Percentiles rank a stretch among this genome's conserved stretches.
Evolutionary conservation across 148 eudicot genomes (phyloP).

Genomic region (Vaccinium vitisidaea): DNA sequence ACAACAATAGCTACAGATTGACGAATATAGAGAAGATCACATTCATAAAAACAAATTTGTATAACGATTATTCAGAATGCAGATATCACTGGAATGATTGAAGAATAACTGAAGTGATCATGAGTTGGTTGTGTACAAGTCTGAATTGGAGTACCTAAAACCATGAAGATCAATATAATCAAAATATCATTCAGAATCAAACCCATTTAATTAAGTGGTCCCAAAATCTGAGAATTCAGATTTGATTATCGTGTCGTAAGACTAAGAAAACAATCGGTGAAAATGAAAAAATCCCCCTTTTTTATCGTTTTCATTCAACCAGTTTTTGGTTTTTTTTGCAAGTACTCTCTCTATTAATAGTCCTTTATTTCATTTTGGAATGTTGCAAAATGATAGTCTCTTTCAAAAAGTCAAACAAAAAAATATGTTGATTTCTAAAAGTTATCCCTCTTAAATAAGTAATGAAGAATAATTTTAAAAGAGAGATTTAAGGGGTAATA

Average conservation of each 20-base stretch:
- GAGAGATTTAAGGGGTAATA: too few relatives aligned
- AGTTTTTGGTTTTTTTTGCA: not conserved
- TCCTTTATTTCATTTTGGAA: too few relatives aligned
- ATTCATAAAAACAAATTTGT: not conserved
- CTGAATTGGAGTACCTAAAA: not conserved
- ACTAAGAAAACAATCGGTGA: not conserved
- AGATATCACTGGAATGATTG: not conserved
- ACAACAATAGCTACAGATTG: too few relatives aligned
- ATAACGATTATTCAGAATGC: not conserved
- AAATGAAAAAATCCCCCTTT: too few relatives aligned
- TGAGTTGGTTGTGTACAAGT: not conserved
- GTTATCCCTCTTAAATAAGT: too few relatives aligned
- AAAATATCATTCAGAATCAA: too few relatives aligned
- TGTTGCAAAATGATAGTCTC: too few relatives aligned
- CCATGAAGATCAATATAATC: not conserved
- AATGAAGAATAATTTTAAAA: too few relatives aligned
- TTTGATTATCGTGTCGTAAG: not conserved
- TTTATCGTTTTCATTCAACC: not conserved
- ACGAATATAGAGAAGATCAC: not conserved
- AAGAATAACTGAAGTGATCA: not conserved
- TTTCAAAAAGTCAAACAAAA: too few relatives aligned
- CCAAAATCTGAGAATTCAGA: too few relatives aligned
- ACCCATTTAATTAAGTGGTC: too few relatives aligned
- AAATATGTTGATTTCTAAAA: too few relatives aligned
- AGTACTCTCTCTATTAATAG: not conserved